A percentile compares a stretch with the other conserved stretches of the same genome.
These are phyloP conservation scores for Aspergillus homomorphus DNA, from an alignment of 495 filamentous ascomycete species.

Conservation along the genomic window DNA sequence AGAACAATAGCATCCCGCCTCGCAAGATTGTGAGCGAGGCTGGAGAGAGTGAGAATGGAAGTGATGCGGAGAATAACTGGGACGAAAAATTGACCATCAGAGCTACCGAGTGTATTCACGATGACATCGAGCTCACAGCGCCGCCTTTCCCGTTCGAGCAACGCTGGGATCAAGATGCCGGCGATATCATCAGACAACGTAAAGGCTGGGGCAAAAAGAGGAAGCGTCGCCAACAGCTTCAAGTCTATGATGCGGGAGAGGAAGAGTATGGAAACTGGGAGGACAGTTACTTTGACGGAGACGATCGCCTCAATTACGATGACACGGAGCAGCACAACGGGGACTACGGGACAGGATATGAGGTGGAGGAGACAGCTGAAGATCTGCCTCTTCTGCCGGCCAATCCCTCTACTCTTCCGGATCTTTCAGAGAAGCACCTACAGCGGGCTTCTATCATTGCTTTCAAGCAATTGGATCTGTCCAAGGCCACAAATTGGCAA, in stretches of 20 bases:
- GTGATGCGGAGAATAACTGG: constrained; percentile 55
- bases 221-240: constrained; percentile 54
- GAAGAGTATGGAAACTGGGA: constrained; percentile 29
- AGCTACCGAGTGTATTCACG: constrained; percentile 79
- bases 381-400: constrained; percentile 65
- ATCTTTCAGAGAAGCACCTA: constrained; percentile 51
- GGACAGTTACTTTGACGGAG: constrained; percentile 29
- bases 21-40: constrained; percentile 20
- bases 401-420: constrained; percentile 55
- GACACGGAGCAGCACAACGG: constrained; percentile 31
- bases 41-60: constrained; percentile 18
- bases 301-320: constrained; percentile 53
- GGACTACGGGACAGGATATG: constrained; percentile 9
- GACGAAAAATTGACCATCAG: constrained; percentile 64
- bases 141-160: constrained; percentile 90
- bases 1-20: constrained; percentile 21
- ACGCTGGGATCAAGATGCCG: constrained; percentile 78
- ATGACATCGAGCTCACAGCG: constrained; percentile 67
- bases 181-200: constrained; percentile 39
- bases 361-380: constrained; percentile 17
- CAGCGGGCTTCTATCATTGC: constrained; percentile 67
- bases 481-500: constrained; percentile 72
- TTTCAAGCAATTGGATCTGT: constrained; percentile 74
- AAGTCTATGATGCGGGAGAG: constrained; percentile 38
- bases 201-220: constrained; percentile 50